These are phyloP conservation scores for Zasmidium angulare DNA, from an alignment of 2,329 filamentous ascomycete genomes.

Conservation along the genomic window DNA sequence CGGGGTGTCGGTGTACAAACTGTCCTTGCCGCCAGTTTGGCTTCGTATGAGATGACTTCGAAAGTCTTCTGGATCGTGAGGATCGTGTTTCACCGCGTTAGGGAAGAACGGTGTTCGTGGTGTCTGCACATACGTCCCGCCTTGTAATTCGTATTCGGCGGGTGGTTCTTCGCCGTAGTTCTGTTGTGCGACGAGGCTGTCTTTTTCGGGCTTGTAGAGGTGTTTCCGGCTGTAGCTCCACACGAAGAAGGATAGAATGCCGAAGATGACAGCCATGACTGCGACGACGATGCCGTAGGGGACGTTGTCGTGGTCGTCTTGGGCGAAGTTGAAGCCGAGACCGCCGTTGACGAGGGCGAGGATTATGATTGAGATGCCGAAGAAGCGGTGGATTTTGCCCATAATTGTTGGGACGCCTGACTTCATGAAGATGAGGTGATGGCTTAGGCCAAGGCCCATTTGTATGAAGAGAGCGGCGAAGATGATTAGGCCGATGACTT, in stretches of 20 bases:
- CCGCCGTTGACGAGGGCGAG: slow-evolving; percentile 59
- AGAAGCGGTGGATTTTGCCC: slow-evolving; percentile 57
- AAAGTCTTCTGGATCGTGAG: slow-evolving; percentile 16
- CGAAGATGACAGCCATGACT: slow-evolving; percentile 21
- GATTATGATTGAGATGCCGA: slow-evolving; percentile 56
- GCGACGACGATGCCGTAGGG: slow-evolving; percentile 24
- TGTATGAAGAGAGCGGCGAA: slow-evolving; percentile 37
- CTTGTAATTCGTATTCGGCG: slow-evolving; percentile 23
- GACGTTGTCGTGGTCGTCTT: slow-evolving; percentile 36
- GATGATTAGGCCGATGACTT: slow-evolving; percentile 47
- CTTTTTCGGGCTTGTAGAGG: slow-evolving; percentile 24
- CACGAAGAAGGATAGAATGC: slow-evolving; percentile 11
- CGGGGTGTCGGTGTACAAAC: slow-evolving; percentile 24
- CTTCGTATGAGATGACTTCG: slow-evolving; percentile 12
- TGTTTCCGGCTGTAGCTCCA: slow-evolving; percentile 17
- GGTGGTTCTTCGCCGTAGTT: slow-evolving; percentile 13
- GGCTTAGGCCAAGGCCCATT: slow-evolving; percentile 40
- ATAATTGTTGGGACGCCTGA: slow-evolving; percentile 40
- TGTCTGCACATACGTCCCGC: slow-evolving; percentile 21
- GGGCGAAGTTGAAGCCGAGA: slow-evolving; percentile 59
- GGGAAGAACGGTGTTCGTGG: slow-evolving; percentile 22
- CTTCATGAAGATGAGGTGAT: slow-evolving; percentile 39
- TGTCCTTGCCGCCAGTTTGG: slow-evolving; percentile 8
- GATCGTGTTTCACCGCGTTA: slow-evolving; percentile 3
- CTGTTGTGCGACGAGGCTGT: slow-evolving; percentile 6